Conservation (phyloP, 768 basidiomycete genomes). For the Lyophyllum atratum region DNA sequence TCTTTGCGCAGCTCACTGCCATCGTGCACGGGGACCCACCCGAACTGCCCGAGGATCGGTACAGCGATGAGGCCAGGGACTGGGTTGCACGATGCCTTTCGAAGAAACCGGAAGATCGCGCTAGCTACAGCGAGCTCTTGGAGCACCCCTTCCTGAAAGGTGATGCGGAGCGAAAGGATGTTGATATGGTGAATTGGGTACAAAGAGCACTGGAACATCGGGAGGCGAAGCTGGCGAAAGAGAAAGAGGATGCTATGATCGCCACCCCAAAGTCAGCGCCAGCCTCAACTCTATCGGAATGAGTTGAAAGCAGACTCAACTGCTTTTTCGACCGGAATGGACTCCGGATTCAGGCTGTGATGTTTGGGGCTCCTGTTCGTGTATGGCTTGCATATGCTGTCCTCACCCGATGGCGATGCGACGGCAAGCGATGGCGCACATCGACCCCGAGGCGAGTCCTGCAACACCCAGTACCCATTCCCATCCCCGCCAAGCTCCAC, state of each 20-base stretch:
- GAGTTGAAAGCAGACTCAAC: not conserved
- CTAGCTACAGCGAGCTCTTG: constrained; percentile 82
- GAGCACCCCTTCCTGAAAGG: constrained; percentile 78
- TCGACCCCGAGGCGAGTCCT: not conserved
- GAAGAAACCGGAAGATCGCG: constrained; percentile 78
- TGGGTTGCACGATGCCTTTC: constrained; percentile 81
- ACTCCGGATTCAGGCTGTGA: not conserved
- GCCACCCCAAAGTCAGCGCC: not conserved
- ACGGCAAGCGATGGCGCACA: not conserved
- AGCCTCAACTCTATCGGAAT: not conserved
- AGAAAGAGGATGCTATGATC: constrained; percentile 3
- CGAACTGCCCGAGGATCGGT: constrained; percentile 71
- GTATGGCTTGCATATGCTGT: not conserved
- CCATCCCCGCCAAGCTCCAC: not conserved
- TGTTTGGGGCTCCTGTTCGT: not conserved
- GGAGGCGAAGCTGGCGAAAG: constrained; percentile 13
- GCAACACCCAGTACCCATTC: not conserved
- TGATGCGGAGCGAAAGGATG: constrained; percentile 53
- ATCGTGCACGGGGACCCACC: constrained; percentile 96
- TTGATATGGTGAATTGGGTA: constrained; percentile 90
- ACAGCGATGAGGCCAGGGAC: constrained; percentile 70
- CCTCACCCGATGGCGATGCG: not conserved
- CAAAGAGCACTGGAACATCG: constrained; percentile 43
- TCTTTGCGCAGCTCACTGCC: constrained; percentile 93
- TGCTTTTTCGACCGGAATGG: not conserved